Percentiles rank a stretch among this genome's conserved stretches.
These are phyloP conservation scores for Astragalus glycyphyllos DNA, from an alignment of 306 rosid species.

Conservation along the genomic window DNA sequence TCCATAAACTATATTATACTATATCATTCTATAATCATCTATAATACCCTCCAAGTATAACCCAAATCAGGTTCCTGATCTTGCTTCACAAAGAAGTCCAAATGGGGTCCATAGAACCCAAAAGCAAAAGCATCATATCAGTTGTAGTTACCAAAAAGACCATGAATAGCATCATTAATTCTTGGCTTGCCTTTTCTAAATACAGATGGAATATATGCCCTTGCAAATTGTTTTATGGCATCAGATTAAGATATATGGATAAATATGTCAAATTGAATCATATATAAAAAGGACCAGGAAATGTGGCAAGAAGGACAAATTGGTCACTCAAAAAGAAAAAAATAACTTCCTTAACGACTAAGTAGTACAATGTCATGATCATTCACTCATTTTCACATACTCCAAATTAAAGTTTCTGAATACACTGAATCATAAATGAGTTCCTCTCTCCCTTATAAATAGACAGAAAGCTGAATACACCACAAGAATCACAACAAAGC, in stretches of 20 bases:
- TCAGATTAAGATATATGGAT: constrained; percentile 28
- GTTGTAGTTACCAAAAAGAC: constrained; percentile 52
- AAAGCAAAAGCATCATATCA: constrained; percentile 42
- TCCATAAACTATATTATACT: constrained; percentile 31
- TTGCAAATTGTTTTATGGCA: not conserved
- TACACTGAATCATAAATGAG: constrained; percentile 14
- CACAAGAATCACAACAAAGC: constrained; percentile 10
- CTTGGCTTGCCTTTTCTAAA: constrained; percentile 46
- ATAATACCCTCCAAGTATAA: constrained; percentile 38
- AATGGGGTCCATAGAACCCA: constrained; percentile 54
- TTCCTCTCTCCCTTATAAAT: constrained; percentile 43
- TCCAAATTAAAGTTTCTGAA: constrained; percentile 41
- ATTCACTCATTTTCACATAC: constrained; percentile 42
- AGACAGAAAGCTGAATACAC: constrained; percentile 43
- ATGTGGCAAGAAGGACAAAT: constrained; percentile 39
- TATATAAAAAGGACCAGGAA: not conserved
- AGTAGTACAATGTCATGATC: constrained; percentile 48
- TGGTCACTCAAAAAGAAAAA: constrained; percentile 24
- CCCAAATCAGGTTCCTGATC: constrained; percentile 51
- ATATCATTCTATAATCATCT: constrained; percentile 42
- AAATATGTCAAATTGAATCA: constrained; percentile 26
- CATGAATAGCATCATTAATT: constrained; percentile 38
- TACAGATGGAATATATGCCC: constrained; percentile 47
- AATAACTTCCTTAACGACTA: constrained; percentile 59
- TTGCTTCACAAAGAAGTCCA: constrained; percentile 67